Percentiles rank a stretch among this genome's conserved stretches.
Evolutionary conservation across 2,329 filamentous ascomycete genomes (phyloP).

Genomic region (Aspergillus persii): DNA sequence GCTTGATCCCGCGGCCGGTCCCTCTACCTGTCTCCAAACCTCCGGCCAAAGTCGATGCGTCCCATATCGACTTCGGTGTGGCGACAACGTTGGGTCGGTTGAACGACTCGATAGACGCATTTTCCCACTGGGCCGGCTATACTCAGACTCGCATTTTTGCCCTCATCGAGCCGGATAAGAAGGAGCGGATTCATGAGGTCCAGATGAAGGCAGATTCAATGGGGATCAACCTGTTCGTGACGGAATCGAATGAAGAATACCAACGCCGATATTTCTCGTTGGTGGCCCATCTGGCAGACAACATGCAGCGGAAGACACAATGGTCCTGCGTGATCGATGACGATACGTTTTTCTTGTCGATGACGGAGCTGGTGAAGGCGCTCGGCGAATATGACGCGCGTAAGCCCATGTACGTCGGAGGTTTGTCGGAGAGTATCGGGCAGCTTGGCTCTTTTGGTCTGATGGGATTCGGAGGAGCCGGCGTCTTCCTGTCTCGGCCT

Average conservation of each 20-base stretch:
- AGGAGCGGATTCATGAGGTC: slow-evolving; percentile 28
- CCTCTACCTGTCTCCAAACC: slow-evolving; percentile 48
- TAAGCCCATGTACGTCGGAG: slow-evolving; percentile 54
- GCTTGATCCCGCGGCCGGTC: slow-evolving; percentile 47
- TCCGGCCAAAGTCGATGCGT: slow-evolving; percentile 44
- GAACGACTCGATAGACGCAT: slow-evolving; percentile 50
- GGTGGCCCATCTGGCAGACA: slow-evolving; percentile 49
- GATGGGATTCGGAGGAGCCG: slow-evolving; percentile 62
- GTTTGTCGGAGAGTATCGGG: slow-evolving; percentile 56
- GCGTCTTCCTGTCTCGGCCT: slow-evolving; percentile 57
- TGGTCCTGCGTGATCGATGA: slow-evolving; percentile 62
- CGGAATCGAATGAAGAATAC: slow-evolving; percentile 35
- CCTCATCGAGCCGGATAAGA: slow-evolving; percentile 46
- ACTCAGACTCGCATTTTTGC: slow-evolving; percentile 54
- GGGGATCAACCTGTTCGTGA: slow-evolving; percentile 44
- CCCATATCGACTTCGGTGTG: slow-evolving; percentile 58
- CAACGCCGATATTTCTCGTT: slow-evolving; percentile 58
- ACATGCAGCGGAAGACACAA: slow-evolving; percentile 45
- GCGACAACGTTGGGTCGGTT: slow-evolving; percentile 55
- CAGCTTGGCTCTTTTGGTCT: slow-evolving; percentile 54
- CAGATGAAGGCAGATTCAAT: slow-evolving; percentile 35
- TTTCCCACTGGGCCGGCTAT: slow-evolving; percentile 56
- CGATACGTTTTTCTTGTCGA: slow-evolving; percentile 62
- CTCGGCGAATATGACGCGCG: slow-evolving; percentile 51
- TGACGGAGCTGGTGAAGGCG: slow-evolving; percentile 50